phyloP scores from a whole-genome alignment of 2,329 filamentous ascomycete genomes.

The Xylariaceae sp. region DNA sequence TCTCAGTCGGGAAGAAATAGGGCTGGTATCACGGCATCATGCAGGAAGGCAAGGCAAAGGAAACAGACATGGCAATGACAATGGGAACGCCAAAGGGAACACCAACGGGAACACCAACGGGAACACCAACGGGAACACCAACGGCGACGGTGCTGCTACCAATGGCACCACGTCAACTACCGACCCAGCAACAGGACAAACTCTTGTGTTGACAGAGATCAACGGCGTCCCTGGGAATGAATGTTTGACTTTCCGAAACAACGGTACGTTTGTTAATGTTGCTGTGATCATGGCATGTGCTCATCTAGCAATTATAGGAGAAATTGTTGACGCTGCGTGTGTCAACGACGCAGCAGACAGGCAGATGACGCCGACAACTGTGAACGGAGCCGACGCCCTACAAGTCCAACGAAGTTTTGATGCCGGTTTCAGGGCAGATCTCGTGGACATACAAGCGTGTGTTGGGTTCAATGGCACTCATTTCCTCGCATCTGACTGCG shows the following conservation, averaged over 20 bases:
- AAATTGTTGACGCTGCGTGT: constrained; percentile 42
- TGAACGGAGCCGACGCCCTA: constrained; percentile 32
- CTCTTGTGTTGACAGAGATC: constrained; percentile 38
- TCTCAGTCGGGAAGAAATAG: not conserved
- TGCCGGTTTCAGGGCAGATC: constrained; percentile 37
- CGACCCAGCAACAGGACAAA: constrained; percentile 18
- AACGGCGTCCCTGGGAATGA: constrained; percentile 36
- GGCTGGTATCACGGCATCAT: not conserved
- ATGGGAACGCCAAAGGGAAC: constrained; percentile 1
- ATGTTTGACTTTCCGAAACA: constrained; percentile 42
- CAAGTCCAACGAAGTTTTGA: constrained; percentile 38
- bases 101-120: constrained; percentile 2
- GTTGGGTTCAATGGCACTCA: constrained; percentile 40
- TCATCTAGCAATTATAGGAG: constrained; percentile 21
- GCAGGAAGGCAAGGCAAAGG: not conserved
- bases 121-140: not conserved
- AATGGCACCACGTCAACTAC: not conserved
- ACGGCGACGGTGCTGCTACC: not conserved
- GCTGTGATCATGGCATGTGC: not conserved
- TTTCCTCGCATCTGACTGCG: constrained; percentile 38
- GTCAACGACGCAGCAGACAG: constrained; percentile 37
- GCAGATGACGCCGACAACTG: constrained; percentile 38
- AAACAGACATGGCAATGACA: constrained; percentile 7
- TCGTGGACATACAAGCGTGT: constrained; percentile 37
- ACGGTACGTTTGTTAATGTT: constrained; percentile 14